phyloP scores from a whole-genome alignment of 2,329 filamentous ascomycete genomes.

The Laburnicola sp. region DNA sequence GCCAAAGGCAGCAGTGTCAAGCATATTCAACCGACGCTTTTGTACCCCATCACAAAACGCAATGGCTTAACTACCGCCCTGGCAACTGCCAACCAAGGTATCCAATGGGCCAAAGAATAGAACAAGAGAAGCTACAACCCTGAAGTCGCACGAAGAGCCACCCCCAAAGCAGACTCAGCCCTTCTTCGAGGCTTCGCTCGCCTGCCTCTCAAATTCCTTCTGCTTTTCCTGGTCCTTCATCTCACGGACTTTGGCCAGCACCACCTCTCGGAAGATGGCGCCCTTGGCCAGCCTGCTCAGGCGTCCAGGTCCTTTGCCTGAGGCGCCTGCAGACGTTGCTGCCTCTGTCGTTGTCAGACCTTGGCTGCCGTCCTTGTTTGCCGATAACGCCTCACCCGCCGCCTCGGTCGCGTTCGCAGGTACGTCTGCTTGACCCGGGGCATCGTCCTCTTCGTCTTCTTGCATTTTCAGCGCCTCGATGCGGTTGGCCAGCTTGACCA shows the following conservation, averaged over 20 bases:
- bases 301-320: conserved; percentile 51
- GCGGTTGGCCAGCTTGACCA: conserved; percentile 92
- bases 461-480: conserved; percentile 94
- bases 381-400: conserved; percentile 50
- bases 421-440: conserved; percentile 60
- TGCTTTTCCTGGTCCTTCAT: conserved; percentile 85
- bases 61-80: conserved; percentile 21
- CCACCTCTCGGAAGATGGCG: conserved; percentile 90
- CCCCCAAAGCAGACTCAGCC: conserved; percentile 3
- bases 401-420: conserved; percentile 65
- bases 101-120: conserved; percentile 19
- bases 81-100: conserved; percentile 32
- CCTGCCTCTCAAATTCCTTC: conserved; percentile 66
- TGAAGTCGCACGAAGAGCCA: not conserved
- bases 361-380: conserved; percentile 31
- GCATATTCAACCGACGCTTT: not conserved
- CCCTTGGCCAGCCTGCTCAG: conserved; percentile 63
- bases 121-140: conserved; percentile 3
- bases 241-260: conserved; percentile 89
- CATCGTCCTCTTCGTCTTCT: conserved; percentile 81
- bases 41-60: not conserved
- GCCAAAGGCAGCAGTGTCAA: not conserved
- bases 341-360: conserved; percentile 36
- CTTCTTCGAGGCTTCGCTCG: conserved; percentile 42
- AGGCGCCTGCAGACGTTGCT: conserved; percentile 12